A percentile compares a stretch with the other conserved stretches of the same genome.
These are phyloP conservation scores for Populus trichocarpa DNA, from an alignment of 441 rosid species.

Conservation along the genomic window DNA sequence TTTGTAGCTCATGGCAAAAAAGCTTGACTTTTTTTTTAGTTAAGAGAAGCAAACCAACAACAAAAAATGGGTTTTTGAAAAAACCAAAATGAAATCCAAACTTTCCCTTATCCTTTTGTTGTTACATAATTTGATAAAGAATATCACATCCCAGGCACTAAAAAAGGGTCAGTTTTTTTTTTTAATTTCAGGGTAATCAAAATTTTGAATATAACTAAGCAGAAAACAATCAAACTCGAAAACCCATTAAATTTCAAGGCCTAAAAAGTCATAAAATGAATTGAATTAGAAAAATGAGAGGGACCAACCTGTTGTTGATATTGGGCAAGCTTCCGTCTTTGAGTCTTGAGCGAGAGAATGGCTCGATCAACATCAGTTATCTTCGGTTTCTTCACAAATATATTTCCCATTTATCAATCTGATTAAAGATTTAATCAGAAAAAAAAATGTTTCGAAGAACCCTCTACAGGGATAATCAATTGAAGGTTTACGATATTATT, in stretches of 20 bases:
- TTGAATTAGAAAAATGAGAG: background rate
- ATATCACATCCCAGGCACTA: background rate
- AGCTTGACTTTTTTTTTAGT: background rate
- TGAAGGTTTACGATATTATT: background rate
- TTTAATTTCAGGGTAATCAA: too few species aligned
- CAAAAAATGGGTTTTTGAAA: too few species aligned
- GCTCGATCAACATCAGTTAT: slow-evolving; percentile 92
- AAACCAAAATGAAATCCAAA: background rate
- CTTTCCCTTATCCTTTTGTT: background rate
- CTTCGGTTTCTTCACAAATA: slow-evolving; percentile 91
- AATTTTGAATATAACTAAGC: background rate
- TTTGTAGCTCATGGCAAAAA: background rate
- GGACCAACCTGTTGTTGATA: slow-evolving; percentile 75
- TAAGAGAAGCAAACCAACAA: background rate
- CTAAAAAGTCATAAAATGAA: background rate
- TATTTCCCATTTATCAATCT: slow-evolving; percentile 60
- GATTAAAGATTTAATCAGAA: background rate
- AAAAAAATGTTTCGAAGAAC: too few species aligned
- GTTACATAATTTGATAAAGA: background rate
- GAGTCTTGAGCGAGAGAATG: slow-evolving; percentile 89
- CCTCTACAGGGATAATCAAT: background rate
- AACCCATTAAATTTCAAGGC: background rate
- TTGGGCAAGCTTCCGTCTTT: slow-evolving; percentile 83
- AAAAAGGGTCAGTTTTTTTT: too few species aligned
- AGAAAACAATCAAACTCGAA: background rate